Conservation (phyloP, 352 stramenopile genomes). For the Pythium dissimile region DNA sequence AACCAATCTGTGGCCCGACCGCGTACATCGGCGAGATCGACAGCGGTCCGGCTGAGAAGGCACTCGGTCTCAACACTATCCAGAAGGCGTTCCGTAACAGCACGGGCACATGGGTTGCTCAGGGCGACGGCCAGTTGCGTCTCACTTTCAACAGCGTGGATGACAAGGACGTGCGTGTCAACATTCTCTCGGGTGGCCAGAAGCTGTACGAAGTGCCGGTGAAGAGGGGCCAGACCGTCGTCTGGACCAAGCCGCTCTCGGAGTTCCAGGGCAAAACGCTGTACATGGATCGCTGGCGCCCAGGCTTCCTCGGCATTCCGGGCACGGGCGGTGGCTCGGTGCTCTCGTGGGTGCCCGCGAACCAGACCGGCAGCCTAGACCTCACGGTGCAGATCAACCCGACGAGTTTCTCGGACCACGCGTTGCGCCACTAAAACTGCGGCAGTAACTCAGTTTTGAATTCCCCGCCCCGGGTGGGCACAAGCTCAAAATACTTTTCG, state of each 20-base stretch:
- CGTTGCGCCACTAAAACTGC: background rate
- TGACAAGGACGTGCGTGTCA: conserved; percentile 42
- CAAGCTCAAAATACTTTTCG: no score
- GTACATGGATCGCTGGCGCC: conserved; percentile 69
- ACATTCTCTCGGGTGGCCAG: conserved; percentile 46
- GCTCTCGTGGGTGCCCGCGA: conserved; percentile 48
- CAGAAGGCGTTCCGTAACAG: conserved; percentile 40
- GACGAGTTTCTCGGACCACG: conserved; percentile 9
- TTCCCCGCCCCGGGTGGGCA: no score
- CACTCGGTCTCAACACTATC: conserved; percentile 36
- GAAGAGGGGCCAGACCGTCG: conserved; percentile 27
- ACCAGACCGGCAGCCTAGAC: conserved; percentile 34
- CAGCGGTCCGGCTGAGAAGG: conserved; percentile 36
- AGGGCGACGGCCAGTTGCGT: conserved; percentile 34
- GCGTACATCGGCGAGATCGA: conserved; percentile 46
- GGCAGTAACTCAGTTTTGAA: no score
- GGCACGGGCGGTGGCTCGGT: conserved; percentile 55
- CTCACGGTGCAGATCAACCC: conserved; percentile 43
- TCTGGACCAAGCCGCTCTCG: conserved; percentile 30
- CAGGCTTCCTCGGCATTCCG: conserved; percentile 46
- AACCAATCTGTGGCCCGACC: conserved; percentile 52
- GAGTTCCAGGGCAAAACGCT: conserved; percentile 50
- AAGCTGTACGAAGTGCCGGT: conserved; percentile 38
- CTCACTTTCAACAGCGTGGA: conserved; percentile 44
- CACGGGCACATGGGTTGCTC: conserved; percentile 30